These are phyloP conservation scores for Skeletonema costatum DNA, from an alignment of 108 stramenopile genomes.

Conservation along the genomic window DNA sequence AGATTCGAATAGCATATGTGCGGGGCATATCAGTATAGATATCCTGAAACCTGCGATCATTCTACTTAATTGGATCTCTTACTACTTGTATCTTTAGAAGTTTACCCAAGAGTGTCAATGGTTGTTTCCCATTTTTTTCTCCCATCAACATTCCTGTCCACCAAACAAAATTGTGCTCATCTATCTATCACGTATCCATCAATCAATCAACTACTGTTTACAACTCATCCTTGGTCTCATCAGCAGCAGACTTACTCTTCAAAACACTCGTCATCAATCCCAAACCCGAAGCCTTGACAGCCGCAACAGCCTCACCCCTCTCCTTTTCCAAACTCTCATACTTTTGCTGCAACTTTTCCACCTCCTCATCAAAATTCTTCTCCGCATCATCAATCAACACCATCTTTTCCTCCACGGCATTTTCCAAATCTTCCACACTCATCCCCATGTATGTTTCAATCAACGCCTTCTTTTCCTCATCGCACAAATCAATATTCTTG, in stretches of 20 bases:
- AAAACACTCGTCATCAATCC: conserved; percentile 85
- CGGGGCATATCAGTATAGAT: conserved; percentile 21
- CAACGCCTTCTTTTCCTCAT: conserved; percentile 58
- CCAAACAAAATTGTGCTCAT: too few species aligned
- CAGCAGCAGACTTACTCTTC: conserved; percentile 61
- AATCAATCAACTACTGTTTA: conserved; percentile 17
- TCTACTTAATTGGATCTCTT: not conserved
- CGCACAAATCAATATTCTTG: conserved; percentile 63
- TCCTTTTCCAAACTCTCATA: conserved; percentile 63
- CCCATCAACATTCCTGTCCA: too few species aligned
- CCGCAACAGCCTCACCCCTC: conserved; percentile 65
- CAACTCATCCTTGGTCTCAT: conserved; percentile 60
- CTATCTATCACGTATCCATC: too few species aligned
- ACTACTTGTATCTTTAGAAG: not conserved
- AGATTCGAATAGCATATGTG: conserved; percentile 43
- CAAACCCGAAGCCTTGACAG: conserved; percentile 78
- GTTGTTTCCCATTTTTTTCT: not conserved
- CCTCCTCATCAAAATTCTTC: conserved; percentile 53
- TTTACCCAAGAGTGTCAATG: not conserved
- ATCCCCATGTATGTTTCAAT: conserved; percentile 56
- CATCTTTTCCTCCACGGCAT: conserved; percentile 54
- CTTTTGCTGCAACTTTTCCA: conserved; percentile 67
- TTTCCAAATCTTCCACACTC: conserved; percentile 55
- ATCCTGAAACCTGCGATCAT: not conserved
- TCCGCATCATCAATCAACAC: conserved; percentile 59